Evolutionary conservation across 306 rosid species (phyloP), one percentile per base, ranked within the genome.

Genomic region (Cucumis hystrix): DNA sequence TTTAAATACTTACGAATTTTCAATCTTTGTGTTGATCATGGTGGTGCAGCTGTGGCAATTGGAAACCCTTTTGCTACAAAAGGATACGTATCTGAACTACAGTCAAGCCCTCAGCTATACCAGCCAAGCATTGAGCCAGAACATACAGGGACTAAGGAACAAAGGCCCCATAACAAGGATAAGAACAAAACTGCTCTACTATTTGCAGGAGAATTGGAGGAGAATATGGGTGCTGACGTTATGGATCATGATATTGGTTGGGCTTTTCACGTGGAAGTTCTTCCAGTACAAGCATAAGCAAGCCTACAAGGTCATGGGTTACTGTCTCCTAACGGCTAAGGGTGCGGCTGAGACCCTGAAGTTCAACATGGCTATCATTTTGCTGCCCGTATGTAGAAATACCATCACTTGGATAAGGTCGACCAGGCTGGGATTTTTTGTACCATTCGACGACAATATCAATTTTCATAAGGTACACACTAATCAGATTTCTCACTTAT

Each of bases 51-150:
- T 96, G 58, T 96, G 99, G 99, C 99, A 96, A 81, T 76, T 96
- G 90, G 99, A 96, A 77, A 92, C 97, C 64, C 98, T 96, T 78
- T 81, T 96, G 78, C 84, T 96, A 73, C 99, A 96, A 71, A 96
- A 89, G 88, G 98, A 96, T 82, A 96, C 99, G 63, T 96, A 96
- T 81, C 87, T 91, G 62, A 96, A 85, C 86, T 92, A 96, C 90
- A 92, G 98, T 80, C 99, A 96, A 87, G 99, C 99, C 16, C 87
- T 96, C 43, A 96, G 99, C 88, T 91, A 92, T 84, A 96, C 99
- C 10, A 96, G 99, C 89, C 98, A 92, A 86, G 99, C 99, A 18
- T 78, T 96, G 83, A 96, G 99, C 85, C 99, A 96, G 87, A 96
- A 92, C 83, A 89, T 96, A 62, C 99, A 91, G 52, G 99, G 99